These are phyloP conservation scores for Chimonanthus praecox DNA, from an alignment of 164 flowering plant genomes.

Conservation along the genomic window DNA sequence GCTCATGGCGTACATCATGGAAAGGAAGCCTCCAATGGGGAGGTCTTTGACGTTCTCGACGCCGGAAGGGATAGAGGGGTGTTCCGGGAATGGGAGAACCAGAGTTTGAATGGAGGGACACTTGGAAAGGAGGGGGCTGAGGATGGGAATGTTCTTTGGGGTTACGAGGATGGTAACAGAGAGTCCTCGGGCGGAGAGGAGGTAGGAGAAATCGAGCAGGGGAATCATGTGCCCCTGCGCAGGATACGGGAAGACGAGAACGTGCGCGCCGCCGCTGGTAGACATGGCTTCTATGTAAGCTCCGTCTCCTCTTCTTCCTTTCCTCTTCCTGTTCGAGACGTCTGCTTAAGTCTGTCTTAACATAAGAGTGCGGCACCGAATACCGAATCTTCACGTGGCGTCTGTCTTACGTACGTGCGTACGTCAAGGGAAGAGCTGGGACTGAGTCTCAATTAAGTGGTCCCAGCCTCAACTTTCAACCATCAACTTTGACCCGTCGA, in stretches of 20 bases:
- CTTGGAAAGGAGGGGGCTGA: conserved; percentile 34
- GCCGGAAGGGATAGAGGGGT: conserved; percentile 43
- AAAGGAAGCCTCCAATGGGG: conserved; percentile 21
- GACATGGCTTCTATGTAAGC: neutral
- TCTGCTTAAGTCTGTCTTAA: neutral
- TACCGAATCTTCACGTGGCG: too few species aligned
- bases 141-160: conserved; percentile 30
- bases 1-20: conserved; percentile 26
- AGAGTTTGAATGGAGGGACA: conserved; percentile 34
- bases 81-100: conserved; percentile 54
- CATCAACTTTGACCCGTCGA: too few species aligned
- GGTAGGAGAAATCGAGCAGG: conserved; percentile 22
- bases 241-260: conserved; percentile 22
- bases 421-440: too few species aligned
- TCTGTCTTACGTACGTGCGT: too few species aligned
- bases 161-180: conserved; percentile 26
- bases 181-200: conserved; percentile 17
- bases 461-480: too few species aligned
- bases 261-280: conserved; percentile 6
- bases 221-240: conserved; percentile 27
- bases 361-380: too few species aligned
- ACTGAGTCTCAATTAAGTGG: too few species aligned
- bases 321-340: neutral
- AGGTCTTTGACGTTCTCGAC: conserved; percentile 46
- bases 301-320: neutral